These are phyloP conservation scores for Ottelia alismoides DNA, from an alignment of 106 monocot species.

Conservation along the genomic window DNA sequence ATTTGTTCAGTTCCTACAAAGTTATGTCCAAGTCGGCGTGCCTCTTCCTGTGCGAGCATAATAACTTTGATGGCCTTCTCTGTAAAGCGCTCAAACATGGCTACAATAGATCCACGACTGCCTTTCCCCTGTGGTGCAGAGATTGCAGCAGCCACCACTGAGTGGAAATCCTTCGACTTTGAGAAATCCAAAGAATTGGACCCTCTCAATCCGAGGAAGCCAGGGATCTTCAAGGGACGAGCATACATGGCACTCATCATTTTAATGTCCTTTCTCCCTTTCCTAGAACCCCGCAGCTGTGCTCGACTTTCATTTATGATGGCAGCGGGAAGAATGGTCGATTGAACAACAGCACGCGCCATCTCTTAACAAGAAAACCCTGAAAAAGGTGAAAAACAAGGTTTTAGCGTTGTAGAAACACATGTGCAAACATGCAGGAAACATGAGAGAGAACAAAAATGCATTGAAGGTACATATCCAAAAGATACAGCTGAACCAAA, in stretches of 20 bases:
- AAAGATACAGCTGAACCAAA: no score
- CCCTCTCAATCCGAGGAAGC: slow-evolving; percentile 14
- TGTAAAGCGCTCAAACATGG: slow-evolving; percentile 29
- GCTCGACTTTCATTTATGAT: slow-evolving; percentile 8
- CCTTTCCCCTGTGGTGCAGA: slow-evolving; percentile 14
- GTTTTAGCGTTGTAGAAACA: no score
- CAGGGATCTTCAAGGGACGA: slow-evolving; percentile 9
- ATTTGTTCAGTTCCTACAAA: slow-evolving; percentile 34
- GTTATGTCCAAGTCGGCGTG: slow-evolving; percentile 24
- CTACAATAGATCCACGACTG: slow-evolving; percentile 14
- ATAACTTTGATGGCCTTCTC: slow-evolving; percentile 33
- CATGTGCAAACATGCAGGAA: no score
- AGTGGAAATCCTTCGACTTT: slow-evolving; percentile 14
- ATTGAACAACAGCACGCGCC: slow-evolving; percentile 24
- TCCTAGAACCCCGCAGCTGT: slow-evolving; percentile 5
- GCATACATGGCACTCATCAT: slow-evolving; percentile 1
- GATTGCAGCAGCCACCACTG: slow-evolving; percentile 17
- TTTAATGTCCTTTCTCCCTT: slow-evolving; percentile 4
- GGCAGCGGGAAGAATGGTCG: slow-evolving; percentile 13
- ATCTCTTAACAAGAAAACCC: slow-evolving; percentile 1
- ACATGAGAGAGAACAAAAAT: no score
- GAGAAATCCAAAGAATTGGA: slow-evolving; percentile 13
- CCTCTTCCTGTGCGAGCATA: slow-evolving; percentile 29
- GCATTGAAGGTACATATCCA: no score
- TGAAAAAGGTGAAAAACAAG: no score